phyloP scores from a whole-genome alignment of 148 eudicot species.

The Cornus florida region DNA sequence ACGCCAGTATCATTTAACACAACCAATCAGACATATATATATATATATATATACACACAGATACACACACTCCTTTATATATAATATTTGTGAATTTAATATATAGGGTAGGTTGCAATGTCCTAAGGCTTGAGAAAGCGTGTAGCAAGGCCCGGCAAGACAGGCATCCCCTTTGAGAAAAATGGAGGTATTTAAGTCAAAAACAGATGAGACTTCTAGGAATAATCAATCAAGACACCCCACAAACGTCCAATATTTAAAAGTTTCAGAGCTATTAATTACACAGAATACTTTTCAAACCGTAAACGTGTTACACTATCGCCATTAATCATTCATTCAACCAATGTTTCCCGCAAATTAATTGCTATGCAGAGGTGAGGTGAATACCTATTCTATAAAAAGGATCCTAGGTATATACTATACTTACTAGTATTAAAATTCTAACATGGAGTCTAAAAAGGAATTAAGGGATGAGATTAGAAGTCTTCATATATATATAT shows the following conservation, averaged over 20 bases:
- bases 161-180: slow-evolving; percentile 30
- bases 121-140: slow-evolving; percentile 24
- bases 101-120: background rate
- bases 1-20: background rate
- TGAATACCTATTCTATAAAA: too few species aligned
- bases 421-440: too few species aligned
- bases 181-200: slow-evolving; percentile 34
- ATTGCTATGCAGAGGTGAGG: too few species aligned
- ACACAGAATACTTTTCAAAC: background rate
- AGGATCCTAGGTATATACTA: too few species aligned
- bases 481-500: too few species aligned
- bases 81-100: background rate
- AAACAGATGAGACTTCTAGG: slow-evolving; percentile 23
- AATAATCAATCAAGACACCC: slow-evolving; percentile 17
- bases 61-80: too few species aligned
- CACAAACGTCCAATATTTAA: background rate
- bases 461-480: too few species aligned
- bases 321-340: background rate
- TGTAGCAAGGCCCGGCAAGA: slow-evolving; percentile 20
- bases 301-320: background rate
- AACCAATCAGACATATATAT: too few species aligned
- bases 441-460: too few species aligned
- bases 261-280: background rate
- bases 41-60: background rate
- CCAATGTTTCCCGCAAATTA: background rate